Evolutionary conservation across 2,329 filamentous ascomycete species (phyloP).

Genomic region (Calonectria naviculata): DNA sequence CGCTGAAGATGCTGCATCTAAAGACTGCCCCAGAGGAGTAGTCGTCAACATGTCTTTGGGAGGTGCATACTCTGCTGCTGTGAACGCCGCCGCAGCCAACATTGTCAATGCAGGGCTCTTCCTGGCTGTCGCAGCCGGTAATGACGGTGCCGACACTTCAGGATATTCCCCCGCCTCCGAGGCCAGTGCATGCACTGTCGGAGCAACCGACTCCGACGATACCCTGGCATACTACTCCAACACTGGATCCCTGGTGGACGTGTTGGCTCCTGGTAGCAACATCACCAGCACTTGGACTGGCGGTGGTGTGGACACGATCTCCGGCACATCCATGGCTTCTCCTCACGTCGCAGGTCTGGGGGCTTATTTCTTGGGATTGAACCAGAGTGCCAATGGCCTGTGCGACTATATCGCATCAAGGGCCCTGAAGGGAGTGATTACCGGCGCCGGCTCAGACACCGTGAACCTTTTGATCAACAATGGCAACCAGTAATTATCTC

Average conservation of each 20-base stretch:
- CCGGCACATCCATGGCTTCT: conserved; percentile 58
- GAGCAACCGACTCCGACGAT: conserved; percentile 55
- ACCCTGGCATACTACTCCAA: conserved; percentile 61
- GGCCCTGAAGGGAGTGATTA: conserved; percentile 45
- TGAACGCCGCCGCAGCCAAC: conserved; percentile 63
- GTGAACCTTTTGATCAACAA: neutral
- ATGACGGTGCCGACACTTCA: conserved; percentile 57
- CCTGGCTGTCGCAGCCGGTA: conserved; percentile 67
- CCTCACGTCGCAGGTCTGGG: conserved; percentile 56
- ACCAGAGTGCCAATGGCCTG: conserved; percentile 30
- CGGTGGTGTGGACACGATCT: conserved; percentile 53
- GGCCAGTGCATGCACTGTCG: conserved; percentile 62
- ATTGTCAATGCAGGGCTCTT: conserved; percentile 61
- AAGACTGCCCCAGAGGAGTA: conserved; percentile 53
- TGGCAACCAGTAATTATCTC: neutral
- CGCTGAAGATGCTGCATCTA: conserved; percentile 47
- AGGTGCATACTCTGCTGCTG: conserved; percentile 54
- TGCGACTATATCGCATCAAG: conserved; percentile 42
- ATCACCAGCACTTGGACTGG: conserved; percentile 63
- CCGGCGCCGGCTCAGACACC: neutral
- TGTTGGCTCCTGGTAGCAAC: conserved; percentile 61
- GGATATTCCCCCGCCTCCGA: conserved; percentile 61
- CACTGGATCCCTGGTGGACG: conserved; percentile 60
- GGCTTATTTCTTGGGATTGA: conserved; percentile 58
- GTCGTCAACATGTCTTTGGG: conserved; percentile 71